Conservation (phyloP, 768 basidiomycete species). For the Tylopilus rubrobrunneus region DNA sequence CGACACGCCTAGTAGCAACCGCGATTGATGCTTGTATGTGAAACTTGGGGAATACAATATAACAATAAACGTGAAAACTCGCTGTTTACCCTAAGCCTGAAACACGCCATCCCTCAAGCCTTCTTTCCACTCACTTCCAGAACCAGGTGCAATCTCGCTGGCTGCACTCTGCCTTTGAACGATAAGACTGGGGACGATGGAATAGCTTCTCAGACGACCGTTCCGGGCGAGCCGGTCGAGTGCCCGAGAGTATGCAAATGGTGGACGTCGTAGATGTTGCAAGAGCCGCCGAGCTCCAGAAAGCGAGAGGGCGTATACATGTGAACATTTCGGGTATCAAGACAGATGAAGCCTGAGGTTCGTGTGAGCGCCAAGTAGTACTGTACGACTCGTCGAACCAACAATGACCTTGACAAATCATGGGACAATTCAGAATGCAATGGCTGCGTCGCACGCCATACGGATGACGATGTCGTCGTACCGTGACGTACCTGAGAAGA, state of each 20-base stretch:
- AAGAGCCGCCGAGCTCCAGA: constrained; percentile 59
- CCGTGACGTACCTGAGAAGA: too few species aligned
- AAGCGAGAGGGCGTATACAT: constrained; percentile 63
- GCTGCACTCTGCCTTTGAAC: constrained; percentile 56
- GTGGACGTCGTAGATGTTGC: constrained; percentile 53
- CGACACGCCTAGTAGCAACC: too few species aligned
- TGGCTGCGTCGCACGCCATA: too few species aligned
- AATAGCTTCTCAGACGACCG: constrained; percentile 54
- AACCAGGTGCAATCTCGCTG: constrained; percentile 52
- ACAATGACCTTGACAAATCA: constrained; percentile 55
- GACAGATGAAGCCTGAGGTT: constrained; percentile 50
- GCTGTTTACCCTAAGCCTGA: not conserved
- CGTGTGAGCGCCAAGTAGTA: constrained; percentile 37
- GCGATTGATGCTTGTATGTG: too few species aligned
- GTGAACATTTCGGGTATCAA: constrained; percentile 62
- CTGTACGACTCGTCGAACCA: constrained; percentile 69
- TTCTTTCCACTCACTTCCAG: constrained; percentile 57
- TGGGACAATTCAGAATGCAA: too few species aligned
- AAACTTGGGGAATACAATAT: too few species aligned
- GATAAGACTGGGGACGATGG: constrained; percentile 63
- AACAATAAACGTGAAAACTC: not conserved
- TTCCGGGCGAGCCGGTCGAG: constrained; percentile 69
- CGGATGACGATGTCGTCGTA: too few species aligned
- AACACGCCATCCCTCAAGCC: constrained; percentile 47
- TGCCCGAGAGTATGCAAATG: constrained; percentile 74